Base-by-base conservation (phyloP, 2,329 filamentous ascomycete species). In the Aspergillus hiratsukae region DNA sequence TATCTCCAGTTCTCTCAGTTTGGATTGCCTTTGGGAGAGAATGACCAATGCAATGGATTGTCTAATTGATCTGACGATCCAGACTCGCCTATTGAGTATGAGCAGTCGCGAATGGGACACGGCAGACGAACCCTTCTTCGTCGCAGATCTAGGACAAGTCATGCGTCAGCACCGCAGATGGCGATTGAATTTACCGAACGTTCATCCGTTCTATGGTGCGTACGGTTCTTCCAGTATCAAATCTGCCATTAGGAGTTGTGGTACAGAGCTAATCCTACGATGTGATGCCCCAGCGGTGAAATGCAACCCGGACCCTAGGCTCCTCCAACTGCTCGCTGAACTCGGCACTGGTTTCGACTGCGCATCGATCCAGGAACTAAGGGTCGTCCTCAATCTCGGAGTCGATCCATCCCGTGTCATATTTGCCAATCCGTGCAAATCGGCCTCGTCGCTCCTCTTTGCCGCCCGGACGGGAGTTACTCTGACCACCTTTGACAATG, bases 341-440 rank as follows among this genome's bases (percentile, higher is more conserved):
- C 49, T 66, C 3, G 66, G 65, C 7, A 61, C 61, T 7, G 60
- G 64, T 0, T 70, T 70, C 10, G 67, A 70, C 48, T 70, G 67
- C 41, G 67, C 67, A 3, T 69, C 67, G 1, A 61, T 64, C 7
- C 60, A 63, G 51, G 66, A 69, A 48, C 60, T 69, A 8, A 56
- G 60, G 9, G 40, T 50, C 5, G 62, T 69, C 6, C 58, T 68
- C 6, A 55, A 52, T 28, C 58, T 66, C 27, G 65, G 65, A 1
- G 61, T 70, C 1, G 61, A 69, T 35, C 65, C 67, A 28, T 35
- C 51, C 10, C 61, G 63, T 5, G 66, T 70, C 21, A 51, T 70
- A 11, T 69, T 67, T 49, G 67, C 67, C 6, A 64, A 68, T 28
- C 67, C 67, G 23, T 68, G 66, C 53, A 70, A 70, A 27, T 48